Evolutionary conservation across 1,284 basidiomycete species (phyloP).

Genomic region (Termitomyces sp.): DNA sequence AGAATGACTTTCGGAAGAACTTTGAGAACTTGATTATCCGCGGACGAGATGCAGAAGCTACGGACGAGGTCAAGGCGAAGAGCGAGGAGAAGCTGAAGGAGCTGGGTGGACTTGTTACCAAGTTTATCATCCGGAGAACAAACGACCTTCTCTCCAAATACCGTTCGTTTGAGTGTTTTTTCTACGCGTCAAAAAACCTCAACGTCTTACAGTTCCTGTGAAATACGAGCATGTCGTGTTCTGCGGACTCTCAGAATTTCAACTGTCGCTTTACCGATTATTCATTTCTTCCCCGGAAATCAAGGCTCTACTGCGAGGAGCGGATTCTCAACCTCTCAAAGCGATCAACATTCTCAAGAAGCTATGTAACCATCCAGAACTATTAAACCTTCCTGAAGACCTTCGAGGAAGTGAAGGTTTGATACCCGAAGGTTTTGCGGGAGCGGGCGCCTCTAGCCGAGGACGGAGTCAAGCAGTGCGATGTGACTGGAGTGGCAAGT

Average conservation of each 20-base stretch:
- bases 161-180: slow-evolving; percentile 46
- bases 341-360: slow-evolving; percentile 98
- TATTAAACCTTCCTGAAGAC: slow-evolving; percentile 86
- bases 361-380: slow-evolving; percentile 95
- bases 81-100: slow-evolving; percentile 93
- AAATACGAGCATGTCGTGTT: slow-evolving; percentile 99
- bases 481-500: slow-evolving; percentile 87
- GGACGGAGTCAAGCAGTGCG: slow-evolving; percentile 56
- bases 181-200: neutral
- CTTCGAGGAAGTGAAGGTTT: slow-evolving; percentile 80
- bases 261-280: slow-evolving; percentile 84
- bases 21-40: slow-evolving; percentile 94
- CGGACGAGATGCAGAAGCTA: slow-evolving; percentile 90
- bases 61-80: slow-evolving; percentile 74
- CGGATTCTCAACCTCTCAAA: slow-evolving; percentile 93
- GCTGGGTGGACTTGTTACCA: slow-evolving; percentile 85
- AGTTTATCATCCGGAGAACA: slow-evolving; percentile 96
- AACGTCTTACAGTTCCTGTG: slow-evolving; percentile 72
- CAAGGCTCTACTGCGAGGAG: slow-evolving; percentile 85
- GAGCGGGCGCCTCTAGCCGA: slow-evolving; percentile 39
- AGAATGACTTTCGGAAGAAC: slow-evolving; percentile 93
- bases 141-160: slow-evolving; percentile 98
- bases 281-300: slow-evolving; percentile 97
- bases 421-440: slow-evolving; percentile 81
- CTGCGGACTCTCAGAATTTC: slow-evolving; percentile 86